phyloP scores from a whole-genome alignment of 805 yeast species.

The Starmerella potacharoeniae region DNA sequence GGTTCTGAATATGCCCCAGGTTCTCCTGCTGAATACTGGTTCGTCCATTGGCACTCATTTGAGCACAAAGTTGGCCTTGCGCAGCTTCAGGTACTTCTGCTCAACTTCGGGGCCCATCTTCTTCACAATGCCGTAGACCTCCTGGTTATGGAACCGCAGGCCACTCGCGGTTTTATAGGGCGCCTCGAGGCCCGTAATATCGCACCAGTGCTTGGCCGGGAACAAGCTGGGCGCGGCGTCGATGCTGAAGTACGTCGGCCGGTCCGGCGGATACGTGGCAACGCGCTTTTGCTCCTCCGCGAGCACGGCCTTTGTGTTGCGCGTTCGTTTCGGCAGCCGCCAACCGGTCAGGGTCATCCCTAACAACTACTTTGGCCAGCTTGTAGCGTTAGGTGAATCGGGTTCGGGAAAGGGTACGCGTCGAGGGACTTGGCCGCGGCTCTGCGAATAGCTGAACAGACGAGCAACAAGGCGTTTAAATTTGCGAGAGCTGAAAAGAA shows the following conservation, averaged over 20 bases:
- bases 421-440: background rate
- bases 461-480: background rate
- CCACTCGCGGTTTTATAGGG: slow-evolving; percentile 64
- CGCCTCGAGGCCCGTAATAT: slow-evolving; percentile 79
- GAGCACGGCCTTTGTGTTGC: slow-evolving; percentile 59
- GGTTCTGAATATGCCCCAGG: no score
- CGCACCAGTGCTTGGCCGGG: slow-evolving; percentile 81
- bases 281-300: slow-evolving; percentile 69
- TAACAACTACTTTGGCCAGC: background rate
- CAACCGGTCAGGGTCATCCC: slow-evolving; percentile 31
- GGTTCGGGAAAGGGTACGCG: slow-evolving; percentile 1
- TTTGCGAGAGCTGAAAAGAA: no score
- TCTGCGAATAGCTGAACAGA: background rate
- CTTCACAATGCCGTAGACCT: slow-evolving; percentile 63
- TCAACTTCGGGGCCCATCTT: slow-evolving; percentile 83
- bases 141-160: slow-evolving; percentile 69
- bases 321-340: slow-evolving; percentile 50
- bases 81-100: slow-evolving; percentile 76
- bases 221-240: slow-evolving; percentile 78
- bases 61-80: slow-evolving; percentile 80
- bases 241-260: slow-evolving; percentile 56
- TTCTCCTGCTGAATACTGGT: no score
- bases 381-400: background rate
- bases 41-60: slow-evolving; percentile 31
- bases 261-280: slow-evolving; percentile 31